A percentile compares a stretch with the other conserved stretches of the same genome.
phyloP scores from a whole-genome alignment of 2,329 filamentous ascomycete genomes.

The Parastagonospora nodorum region DNA sequence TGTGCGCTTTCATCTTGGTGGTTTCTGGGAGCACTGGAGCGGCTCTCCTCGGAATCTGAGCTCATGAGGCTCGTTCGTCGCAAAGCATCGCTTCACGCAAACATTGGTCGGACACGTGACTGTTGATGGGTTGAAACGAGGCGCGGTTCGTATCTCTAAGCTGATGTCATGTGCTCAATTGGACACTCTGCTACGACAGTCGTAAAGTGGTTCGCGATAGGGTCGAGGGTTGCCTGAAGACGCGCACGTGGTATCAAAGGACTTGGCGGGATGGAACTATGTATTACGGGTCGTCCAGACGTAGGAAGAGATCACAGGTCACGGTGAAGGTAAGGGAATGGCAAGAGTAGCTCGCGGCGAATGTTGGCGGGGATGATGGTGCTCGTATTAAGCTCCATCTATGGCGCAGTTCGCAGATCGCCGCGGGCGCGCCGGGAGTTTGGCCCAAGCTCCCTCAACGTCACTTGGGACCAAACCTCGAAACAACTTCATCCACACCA shows the following conservation, averaged over 20 bases:
- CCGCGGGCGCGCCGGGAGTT: slow-evolving; percentile 19
- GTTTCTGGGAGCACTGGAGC: slow-evolving; percentile 64
- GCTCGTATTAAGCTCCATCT: slow-evolving; percentile 23
- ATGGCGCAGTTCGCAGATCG: slow-evolving; percentile 15
- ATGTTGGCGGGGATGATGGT: slow-evolving; percentile 4
- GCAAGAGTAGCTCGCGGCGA: background rate
- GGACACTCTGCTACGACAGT: slow-evolving; percentile 4
- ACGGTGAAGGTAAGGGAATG: no score
- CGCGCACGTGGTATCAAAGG: background rate
- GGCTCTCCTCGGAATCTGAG: slow-evolving; percentile 67
- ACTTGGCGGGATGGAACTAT: background rate
- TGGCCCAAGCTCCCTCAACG: slow-evolving; percentile 29
- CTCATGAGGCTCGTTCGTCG: slow-evolving; percentile 65
- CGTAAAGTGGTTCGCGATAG: background rate
- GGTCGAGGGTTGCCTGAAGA: background rate
- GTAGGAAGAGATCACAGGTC: background rate
- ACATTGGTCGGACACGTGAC: slow-evolving; percentile 11
- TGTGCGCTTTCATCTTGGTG: slow-evolving; percentile 20
- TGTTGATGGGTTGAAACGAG: background rate
- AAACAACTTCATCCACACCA: slow-evolving; percentile 1
- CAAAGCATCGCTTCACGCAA: slow-evolving; percentile 58
- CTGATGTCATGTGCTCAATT: slow-evolving; percentile 1
- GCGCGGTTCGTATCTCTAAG: slow-evolving; percentile 7
- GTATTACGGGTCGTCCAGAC: background rate
- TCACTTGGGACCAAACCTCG: slow-evolving; percentile 7